Percentiles rank a stretch among this genome's conserved stretches.
Conservation (phyloP, 202 grass and related monocot species). For the Schoenoplectus tabernaemontani region DNA sequence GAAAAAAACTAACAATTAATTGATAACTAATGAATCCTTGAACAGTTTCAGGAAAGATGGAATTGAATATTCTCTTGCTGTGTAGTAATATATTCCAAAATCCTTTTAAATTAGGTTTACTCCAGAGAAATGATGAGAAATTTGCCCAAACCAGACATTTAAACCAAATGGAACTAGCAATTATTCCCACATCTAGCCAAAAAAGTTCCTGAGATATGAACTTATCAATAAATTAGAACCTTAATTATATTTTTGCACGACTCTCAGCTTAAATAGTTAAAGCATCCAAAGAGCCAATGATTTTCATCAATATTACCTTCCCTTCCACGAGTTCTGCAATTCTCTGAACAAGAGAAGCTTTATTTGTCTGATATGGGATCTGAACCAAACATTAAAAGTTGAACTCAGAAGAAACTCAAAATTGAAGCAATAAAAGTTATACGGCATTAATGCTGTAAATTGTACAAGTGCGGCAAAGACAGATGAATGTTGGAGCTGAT, state of each 20-base stretch:
- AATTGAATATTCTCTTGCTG: background rate
- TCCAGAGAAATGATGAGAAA: background rate
- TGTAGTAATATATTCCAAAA: background rate
- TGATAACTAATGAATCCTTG: background rate
- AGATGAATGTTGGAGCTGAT: background rate
- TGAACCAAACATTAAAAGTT: conserved; percentile 34
- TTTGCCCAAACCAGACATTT: background rate
- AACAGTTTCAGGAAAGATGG: background rate
- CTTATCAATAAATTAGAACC: background rate
- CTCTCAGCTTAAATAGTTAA: background rate
- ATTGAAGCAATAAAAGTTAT: background rate
- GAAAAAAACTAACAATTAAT: too few relatives aligned
- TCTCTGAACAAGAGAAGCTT: conserved; percentile 76
- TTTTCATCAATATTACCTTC: conserved; percentile 46
- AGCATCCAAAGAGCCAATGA: background rate
- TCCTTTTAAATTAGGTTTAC: background rate
- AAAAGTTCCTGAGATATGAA: background rate
- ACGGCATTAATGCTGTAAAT: background rate
- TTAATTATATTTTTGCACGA: background rate
- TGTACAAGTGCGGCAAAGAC: background rate
- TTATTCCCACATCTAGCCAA: background rate
- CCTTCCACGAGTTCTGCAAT: conserved; percentile 95
- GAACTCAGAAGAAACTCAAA: conserved; percentile 7
- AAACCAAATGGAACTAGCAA: background rate
- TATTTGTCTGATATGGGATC: conserved; percentile 95